These are phyloP conservation scores for Hymenoscyphus albidus DNA, from an alignment of 2,329 filamentous ascomycete genomes.

Conservation along the genomic window DNA sequence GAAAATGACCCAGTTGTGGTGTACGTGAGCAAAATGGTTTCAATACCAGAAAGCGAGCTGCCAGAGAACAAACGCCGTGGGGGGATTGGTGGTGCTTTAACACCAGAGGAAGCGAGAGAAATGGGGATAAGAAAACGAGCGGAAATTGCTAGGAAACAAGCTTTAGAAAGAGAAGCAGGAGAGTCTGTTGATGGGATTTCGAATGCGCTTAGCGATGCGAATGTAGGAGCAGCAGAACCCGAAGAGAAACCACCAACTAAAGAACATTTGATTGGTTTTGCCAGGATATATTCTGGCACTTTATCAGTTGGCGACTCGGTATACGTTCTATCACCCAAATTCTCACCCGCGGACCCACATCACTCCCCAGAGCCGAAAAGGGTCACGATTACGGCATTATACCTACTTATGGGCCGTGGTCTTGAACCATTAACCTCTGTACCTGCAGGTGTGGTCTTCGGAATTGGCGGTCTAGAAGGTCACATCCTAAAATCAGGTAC, in stretches of 20 bases:
- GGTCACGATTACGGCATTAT: slow-evolving; percentile 80
- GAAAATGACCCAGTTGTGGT: slow-evolving; percentile 77
- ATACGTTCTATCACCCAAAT: slow-evolving; percentile 91
- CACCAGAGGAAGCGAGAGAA: slow-evolving; percentile 84
- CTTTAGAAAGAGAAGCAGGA: slow-evolving; percentile 34
- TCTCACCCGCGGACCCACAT: slow-evolving; percentile 74
- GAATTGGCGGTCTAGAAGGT: slow-evolving; percentile 86
- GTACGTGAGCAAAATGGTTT: slow-evolving; percentile 98
- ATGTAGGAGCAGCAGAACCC: slow-evolving; percentile 51
- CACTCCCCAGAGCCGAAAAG: slow-evolving; percentile 71
- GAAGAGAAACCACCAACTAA: slow-evolving; percentile 62
- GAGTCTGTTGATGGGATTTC: slow-evolving; percentile 45
- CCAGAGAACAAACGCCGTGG: slow-evolving; percentile 74
- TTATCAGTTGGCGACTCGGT: slow-evolving; percentile 85
- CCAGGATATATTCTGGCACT: slow-evolving; percentile 86
- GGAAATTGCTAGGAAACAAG: slow-evolving; percentile 75
- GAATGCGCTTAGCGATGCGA: slow-evolving; percentile 56
- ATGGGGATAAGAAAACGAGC: slow-evolving; percentile 83
- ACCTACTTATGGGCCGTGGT: slow-evolving; percentile 91
- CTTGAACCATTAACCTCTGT: slow-evolving; percentile 80
- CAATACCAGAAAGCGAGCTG: slow-evolving; percentile 86
- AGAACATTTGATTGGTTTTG: slow-evolving; percentile 92
- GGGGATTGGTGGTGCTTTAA: slow-evolving; percentile 67
- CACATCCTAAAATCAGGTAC: slow-evolving; percentile 96
- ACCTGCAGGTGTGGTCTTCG: slow-evolving; percentile 91